Evolutionary conservation across 495 filamentous ascomycete species (phyloP), one percentile per base, ranked within the genome.

Genomic region (Lophiostoma macrostomum): DNA sequence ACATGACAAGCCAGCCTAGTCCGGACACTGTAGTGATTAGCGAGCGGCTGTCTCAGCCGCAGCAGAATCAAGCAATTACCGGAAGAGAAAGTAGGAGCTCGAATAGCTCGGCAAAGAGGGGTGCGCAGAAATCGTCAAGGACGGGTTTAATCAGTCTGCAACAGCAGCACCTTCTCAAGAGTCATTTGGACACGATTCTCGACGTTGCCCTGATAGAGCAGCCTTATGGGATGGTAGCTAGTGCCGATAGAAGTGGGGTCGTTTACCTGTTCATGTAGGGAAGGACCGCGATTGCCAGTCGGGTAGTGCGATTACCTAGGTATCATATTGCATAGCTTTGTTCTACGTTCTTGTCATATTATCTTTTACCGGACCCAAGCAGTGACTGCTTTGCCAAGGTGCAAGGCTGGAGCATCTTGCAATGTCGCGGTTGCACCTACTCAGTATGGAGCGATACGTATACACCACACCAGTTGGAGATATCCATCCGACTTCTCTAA

Each of bases 141-240:
- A 85, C 82, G 42, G 91, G 88, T n/a, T 83, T 96, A 6, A 94
- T 99, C 34, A 87, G 84, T 53, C 73, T 84, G 55, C 86, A 95
- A 69, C 90, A 96, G 66, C 88, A 93, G 68, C 80, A 87, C 32
- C 46, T 72, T 69, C 62, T 97, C 35, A 72, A 93, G 34, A 90
- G 83, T 55, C 94, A 99, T 72, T 60, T 97, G 57, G 94, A 97
- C 71, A 80, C 83, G 13, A 84, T 99, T 49, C 78, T 84, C 56
- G 94, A 97, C 73, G 85, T 96, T 40, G 86, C 86, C 11, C 72
- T 97, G 50, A 69, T 99, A 63, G 88, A 96, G 71, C 76, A 78
- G 50, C 94, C 94, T 39, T 95, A 94, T 69, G 84, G 89, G 7
- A 96, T 97, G 90, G 81, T 87, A 32, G 76, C 97, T 23, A 91